Conservation (phyloP, 306 rosid species). For the Alnus rubra region DNA sequence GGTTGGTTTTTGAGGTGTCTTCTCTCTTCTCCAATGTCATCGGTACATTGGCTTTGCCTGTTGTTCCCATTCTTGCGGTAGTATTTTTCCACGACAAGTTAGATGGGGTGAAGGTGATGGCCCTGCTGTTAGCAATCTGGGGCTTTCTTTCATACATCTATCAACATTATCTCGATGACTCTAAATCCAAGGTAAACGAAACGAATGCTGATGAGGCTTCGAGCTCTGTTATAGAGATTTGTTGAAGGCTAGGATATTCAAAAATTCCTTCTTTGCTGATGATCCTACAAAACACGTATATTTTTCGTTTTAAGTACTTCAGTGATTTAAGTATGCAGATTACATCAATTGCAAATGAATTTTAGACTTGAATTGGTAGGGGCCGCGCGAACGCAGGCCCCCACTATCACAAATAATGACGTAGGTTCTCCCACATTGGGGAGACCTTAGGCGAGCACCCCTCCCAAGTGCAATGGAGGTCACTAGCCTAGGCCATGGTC, state of each 20-base stretch:
- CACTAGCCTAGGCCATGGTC: slow-evolving; percentile 41
- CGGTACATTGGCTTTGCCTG: slow-evolving; percentile 47
- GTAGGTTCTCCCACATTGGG: slow-evolving; percentile 39
- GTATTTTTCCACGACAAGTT: slow-evolving; percentile 52
- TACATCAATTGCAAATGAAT: too few relatives aligned
- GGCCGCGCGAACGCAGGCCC: slow-evolving; percentile 60
- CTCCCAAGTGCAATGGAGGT: slow-evolving; percentile 59
- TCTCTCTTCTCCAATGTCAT: slow-evolving; percentile 59
- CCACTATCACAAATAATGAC: slow-evolving; percentile 52
- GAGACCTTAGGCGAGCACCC: slow-evolving; percentile 62
- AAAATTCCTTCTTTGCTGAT: background rate
- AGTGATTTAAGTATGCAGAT: too few relatives aligned
- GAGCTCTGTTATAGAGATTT: background rate
- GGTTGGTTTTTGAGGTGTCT: slow-evolving; percentile 62
- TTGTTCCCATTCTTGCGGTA: slow-evolving; percentile 50
- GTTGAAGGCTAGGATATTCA: background rate
- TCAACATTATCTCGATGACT: slow-evolving; percentile 55
- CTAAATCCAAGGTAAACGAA: slow-evolving; percentile 34
- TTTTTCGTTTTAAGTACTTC: too few relatives aligned
- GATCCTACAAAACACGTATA: too few relatives aligned
- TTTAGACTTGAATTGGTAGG: background rate
- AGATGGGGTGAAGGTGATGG: slow-evolving; percentile 50
- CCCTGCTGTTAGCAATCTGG: slow-evolving; percentile 60
- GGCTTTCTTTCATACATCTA: slow-evolving; percentile 58
- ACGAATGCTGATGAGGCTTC: slow-evolving; percentile 23